Evolutionary conservation across 1,284 basidiomycete species (phyloP), one percentile per base, ranked within the genome.

Genomic region (Trichosporon inkin): DNA sequence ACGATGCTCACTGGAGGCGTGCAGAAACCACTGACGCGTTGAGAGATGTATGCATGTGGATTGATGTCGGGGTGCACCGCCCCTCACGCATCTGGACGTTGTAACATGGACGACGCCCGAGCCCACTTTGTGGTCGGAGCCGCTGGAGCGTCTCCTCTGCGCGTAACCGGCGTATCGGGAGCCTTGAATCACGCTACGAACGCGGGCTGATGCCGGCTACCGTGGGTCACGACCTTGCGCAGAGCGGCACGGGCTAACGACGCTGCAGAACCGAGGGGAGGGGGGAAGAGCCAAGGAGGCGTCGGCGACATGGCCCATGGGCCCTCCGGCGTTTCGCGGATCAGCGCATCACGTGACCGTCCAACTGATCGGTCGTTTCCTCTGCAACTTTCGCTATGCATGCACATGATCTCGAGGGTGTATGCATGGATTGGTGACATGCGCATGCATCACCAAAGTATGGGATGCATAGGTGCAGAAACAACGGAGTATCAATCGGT

Each of bases 391-490:
- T 22, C 22, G 38, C 20, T 52, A 57, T 57, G 56, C 56, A 61
- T 61, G 53, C 44, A 57, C 41, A 22, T 53, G 36, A 36, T 51
- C 28, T 41, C 19, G 14, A 2, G 35, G 7, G 16, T 17, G 1
- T 11, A 24, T 24, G 16, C 22, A 17, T 60, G 47, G 28, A 52
- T 39, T 24, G 32, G 35, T 16, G 32, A 36, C 54, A 14, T 14
- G 55, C 51, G 24, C 58, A 41, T 52, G 32, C 38, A 10, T 34
- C 24, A 32, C 17, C 32, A 2, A 40, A 36, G 14, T 40, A n/a
- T 55, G 54, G 20, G n/a, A 54, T 54, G 53, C 53, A 54, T 39
- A 54, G 53, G 36, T 22, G 19, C 20, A 39, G 24, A 38, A 54
- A 16, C 24, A 22, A 6, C 4, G 44, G 16, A 13, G 44, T 49